Evolutionary conservation across 208 protist species (phyloP).

Genomic region (Crithidia expoeki): DNA sequence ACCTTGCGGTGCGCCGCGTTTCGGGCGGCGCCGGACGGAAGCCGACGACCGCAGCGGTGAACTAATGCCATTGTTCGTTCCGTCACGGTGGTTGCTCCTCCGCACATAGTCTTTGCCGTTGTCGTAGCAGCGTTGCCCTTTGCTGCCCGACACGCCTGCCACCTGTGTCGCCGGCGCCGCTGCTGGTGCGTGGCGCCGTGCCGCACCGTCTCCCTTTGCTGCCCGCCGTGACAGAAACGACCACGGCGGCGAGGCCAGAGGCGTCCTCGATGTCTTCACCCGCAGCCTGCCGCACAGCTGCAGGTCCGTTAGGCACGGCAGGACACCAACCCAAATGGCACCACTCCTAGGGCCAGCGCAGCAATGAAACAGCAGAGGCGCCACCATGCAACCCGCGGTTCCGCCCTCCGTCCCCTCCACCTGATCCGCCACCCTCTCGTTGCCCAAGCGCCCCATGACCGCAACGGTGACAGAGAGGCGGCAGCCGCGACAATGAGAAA

Average conservation of each 20-base stretch:
- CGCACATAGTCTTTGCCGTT: too few species aligned
- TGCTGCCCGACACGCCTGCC: background rate
- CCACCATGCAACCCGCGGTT: background rate
- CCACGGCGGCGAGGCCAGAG: background rate
- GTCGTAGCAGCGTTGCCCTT: background rate
- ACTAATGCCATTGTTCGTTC: too few species aligned
- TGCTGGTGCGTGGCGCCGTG: too few species aligned
- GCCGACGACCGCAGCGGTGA: too few species aligned
- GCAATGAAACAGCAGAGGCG: conserved; percentile 1
- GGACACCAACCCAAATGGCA: conserved; percentile 4
- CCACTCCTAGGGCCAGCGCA: background rate
- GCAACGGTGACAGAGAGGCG: background rate
- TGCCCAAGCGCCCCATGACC: conserved; percentile 4
- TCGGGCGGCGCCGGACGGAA: background rate
- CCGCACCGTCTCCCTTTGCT: background rate
- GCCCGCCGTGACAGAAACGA: background rate
- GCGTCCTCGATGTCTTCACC: background rate
- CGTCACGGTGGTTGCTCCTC: background rate
- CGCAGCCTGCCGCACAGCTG: conserved; percentile 8
- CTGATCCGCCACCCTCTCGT: conserved; percentile 8
- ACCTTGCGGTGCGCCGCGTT: background rate
- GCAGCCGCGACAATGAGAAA: background rate
- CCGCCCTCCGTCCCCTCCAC: background rate
- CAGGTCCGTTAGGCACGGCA: background rate
- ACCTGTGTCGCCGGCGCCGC: background rate